Percentiles rank a stretch among this genome's conserved stretches.
phyloP scores from a whole-genome alignment of 2,329 filamentous ascomycete genomes.

The Tolypocladium pustulatum region DNA sequence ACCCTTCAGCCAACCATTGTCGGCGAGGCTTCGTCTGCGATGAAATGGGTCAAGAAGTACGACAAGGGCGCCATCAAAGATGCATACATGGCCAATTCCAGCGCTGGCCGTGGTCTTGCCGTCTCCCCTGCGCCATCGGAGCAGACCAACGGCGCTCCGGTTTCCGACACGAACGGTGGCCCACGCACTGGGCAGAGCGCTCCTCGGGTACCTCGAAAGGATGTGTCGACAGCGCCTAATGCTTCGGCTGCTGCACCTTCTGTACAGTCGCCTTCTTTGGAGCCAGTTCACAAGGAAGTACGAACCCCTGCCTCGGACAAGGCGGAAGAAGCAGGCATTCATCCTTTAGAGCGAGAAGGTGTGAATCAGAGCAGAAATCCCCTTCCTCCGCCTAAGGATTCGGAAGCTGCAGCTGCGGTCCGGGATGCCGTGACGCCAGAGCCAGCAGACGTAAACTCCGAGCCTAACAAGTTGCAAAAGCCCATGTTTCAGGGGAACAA shows the following conservation, averaged over 20 bases:
- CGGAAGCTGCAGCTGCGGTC: background rate
- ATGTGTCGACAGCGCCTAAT: constrained; percentile 8
- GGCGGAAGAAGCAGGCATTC: background rate
- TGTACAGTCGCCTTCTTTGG: background rate
- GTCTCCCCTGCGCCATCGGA: constrained; percentile 24
- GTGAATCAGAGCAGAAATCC: background rate
- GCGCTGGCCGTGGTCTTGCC: constrained; percentile 55
- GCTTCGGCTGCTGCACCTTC: background rate
- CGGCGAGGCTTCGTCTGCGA: constrained; percentile 78
- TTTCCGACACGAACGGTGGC: constrained; percentile 1
- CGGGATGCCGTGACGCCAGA: constrained; percentile 4
- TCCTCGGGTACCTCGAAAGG: constrained; percentile 33
- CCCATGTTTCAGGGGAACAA: constrained; percentile 21
- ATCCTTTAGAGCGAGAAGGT: constrained; percentile 1
- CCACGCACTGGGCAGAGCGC: constrained; percentile 3
- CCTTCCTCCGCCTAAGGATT: constrained; percentile 13
- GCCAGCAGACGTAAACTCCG: constrained; percentile 1
- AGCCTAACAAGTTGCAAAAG: constrained; percentile 46
- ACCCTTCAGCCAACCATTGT: constrained; percentile 78
- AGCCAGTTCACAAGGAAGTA: background rate
- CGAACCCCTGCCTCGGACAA: constrained; percentile 1
- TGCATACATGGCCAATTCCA: constrained; percentile 69
- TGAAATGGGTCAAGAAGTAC: constrained; percentile 96
- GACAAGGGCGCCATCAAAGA: constrained; percentile 80
- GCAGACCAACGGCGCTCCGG: constrained; percentile 14